Evolutionary conservation across 116 monocot genomes (phyloP), one percentile per base, ranked within the genome.

Genomic region (Trichopus zeylanicus): DNA sequence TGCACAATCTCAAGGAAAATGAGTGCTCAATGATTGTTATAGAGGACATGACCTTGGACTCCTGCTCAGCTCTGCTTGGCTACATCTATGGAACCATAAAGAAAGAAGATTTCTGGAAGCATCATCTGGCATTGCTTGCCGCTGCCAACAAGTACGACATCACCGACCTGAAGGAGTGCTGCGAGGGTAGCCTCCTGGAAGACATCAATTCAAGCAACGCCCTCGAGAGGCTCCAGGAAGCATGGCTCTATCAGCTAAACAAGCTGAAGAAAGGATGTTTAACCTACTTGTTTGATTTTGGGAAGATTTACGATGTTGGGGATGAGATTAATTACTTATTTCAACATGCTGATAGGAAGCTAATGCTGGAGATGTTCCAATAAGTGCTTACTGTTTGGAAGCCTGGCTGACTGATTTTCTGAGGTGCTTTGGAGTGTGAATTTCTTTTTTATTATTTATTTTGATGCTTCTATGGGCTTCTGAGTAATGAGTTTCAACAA

Each of bases 311-410:
- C 24, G 88, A 93, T 59, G 67, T 89, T 20, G 80, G 72, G 34
- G 86, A 88, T 26, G 88, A 93, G 34, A 72, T 93, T 15, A 64
- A 57, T 24, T 38, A 12, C 67, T 85, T 93, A 64, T 82, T 93
- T 30, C 70, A 70, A 16, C 70, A 74, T 24, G 84, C 80, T 0
- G 88, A 93, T 32, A 69, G 85, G 46, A 85, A 88, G 55, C 67
- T 93, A 35, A 77, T 88, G 80, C 34, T 88, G 23, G 79, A 93
- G 46, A 82, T 88, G 93, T 88, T 94, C 66, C 94, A 94, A 16
- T 80, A 94, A 67, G 68, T 89, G 46, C 75, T 94, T 1, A 71
- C 75, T 19, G 70, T 74, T 21, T 89, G 94, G 89, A 94, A 78
- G 58, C 81, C 86, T 33, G 38, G 62, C 0, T 85, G 66, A 81